Percentiles rank a stretch among this genome's conserved stretches.
Conservation (phyloP, 2,329 filamentous ascomycete genomes). For the Botrytis galanthina region DNA sequence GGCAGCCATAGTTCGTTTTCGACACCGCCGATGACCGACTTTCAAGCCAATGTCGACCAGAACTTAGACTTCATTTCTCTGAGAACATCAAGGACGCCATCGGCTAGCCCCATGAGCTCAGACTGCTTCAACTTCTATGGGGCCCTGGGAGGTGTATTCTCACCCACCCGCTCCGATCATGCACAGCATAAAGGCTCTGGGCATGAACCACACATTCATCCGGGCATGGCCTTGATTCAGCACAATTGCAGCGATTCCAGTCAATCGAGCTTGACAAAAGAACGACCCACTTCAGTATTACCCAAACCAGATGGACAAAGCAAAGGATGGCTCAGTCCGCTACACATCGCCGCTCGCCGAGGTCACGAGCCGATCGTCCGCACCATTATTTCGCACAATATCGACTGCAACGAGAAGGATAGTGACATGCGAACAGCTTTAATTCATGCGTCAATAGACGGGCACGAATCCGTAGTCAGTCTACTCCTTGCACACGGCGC, state of each 20-base stretch:
- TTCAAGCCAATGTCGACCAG: background rate
- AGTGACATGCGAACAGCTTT: background rate
- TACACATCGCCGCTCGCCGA: background rate
- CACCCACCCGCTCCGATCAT: background rate
- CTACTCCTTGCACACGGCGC: background rate
- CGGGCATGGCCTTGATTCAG: background rate
- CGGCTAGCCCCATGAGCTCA: background rate
- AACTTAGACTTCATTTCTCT: background rate
- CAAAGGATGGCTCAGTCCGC: background rate
- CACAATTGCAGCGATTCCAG: background rate
- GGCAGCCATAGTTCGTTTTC: background rate
- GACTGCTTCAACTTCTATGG: background rate
- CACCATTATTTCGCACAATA: background rate
- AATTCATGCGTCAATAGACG: background rate
- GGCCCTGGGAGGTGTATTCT: background rate
- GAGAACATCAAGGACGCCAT: background rate
- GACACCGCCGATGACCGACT: background rate
- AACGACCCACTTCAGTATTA: background rate
- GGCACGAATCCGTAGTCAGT: background rate
- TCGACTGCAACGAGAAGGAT: background rate
- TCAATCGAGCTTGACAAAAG: background rate
- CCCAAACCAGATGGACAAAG: background rate
- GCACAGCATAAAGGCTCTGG: background rate
- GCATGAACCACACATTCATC: background rate
- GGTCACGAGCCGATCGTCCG: slow-evolving; percentile 3